phyloP scores from a whole-genome alignment of 306 rosid genomes.

The Quercus cerris region DNA sequence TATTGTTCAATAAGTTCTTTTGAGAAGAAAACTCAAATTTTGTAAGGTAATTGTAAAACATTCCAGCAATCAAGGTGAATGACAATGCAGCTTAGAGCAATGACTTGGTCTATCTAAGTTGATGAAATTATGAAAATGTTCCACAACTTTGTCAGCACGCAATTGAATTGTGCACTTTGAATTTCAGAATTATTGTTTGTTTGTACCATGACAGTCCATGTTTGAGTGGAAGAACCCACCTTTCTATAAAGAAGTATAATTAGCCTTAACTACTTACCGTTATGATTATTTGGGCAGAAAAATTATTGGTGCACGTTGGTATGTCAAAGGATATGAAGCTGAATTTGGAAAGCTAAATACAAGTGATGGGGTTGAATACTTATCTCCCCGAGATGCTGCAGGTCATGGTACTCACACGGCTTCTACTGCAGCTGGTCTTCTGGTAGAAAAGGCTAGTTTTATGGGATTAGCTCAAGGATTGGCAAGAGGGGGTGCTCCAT shows the following conservation, averaged over 20 bases:
- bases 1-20: background rate
- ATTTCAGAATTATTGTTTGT: background rate
- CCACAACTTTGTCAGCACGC: background rate
- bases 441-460: constrained; percentile 39
- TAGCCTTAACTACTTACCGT: background rate
- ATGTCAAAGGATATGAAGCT: constrained; percentile 63
- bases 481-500: constrained; percentile 71
- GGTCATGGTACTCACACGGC: constrained; percentile 71
- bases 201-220: background rate
- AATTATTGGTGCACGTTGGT: constrained; percentile 72
- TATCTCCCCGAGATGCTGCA: constrained; percentile 51
- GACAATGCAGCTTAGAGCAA: background rate
- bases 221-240: background rate
- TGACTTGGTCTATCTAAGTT: background rate
- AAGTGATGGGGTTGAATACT: constrained; percentile 35
- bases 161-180: background rate
- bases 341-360: constrained; percentile 49
- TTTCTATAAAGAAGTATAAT: background rate
- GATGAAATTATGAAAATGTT: background rate
- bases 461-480: constrained; percentile 52
- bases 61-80: background rate
- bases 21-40: background rate
- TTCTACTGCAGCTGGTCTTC: constrained; percentile 56
- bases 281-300: constrained; percentile 37
- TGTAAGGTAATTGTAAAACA: background rate